phyloP scores from a whole-genome alignment of 108 stramenopile species.

The Parmales sp. region DNA sequence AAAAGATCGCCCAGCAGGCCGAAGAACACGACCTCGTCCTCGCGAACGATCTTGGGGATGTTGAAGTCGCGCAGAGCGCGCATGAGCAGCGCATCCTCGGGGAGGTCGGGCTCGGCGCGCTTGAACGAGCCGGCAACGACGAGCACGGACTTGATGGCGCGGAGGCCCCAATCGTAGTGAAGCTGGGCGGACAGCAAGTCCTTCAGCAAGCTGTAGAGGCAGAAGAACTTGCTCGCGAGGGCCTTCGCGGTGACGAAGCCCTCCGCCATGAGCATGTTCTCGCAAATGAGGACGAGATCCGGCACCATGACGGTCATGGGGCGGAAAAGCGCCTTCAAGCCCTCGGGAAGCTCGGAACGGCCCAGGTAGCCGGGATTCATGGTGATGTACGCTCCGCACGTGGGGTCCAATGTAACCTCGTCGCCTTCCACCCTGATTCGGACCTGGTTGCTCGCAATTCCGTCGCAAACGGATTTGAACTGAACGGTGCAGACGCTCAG shows the following conservation, averaged over 20 bases:
- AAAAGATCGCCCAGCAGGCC: slow-evolving; percentile 47
- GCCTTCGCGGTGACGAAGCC: slow-evolving; percentile 49
- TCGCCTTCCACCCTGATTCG: slow-evolving; percentile 54
- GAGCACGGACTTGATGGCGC: slow-evolving; percentile 61
- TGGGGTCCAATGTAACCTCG: slow-evolving; percentile 41
- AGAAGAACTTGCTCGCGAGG: slow-evolving; percentile 59
- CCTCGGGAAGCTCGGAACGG: slow-evolving; percentile 57
- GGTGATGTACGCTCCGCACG: slow-evolving; percentile 60
- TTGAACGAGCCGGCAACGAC: slow-evolving; percentile 56
- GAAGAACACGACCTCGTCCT: slow-evolving; percentile 51
- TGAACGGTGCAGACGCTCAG: slow-evolving; percentile 65
- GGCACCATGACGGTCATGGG: slow-evolving; percentile 70
- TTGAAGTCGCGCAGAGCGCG: slow-evolving; percentile 48
- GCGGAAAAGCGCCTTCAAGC: slow-evolving; percentile 61
- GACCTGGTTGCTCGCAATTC: slow-evolving; percentile 50
- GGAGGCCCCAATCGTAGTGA: slow-evolving; percentile 67
- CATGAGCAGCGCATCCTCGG: slow-evolving; percentile 36
- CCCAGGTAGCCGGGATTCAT: slow-evolving; percentile 73
- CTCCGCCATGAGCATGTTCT: slow-evolving; percentile 65
- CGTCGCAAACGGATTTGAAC: slow-evolving; percentile 74
- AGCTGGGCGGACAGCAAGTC: slow-evolving; percentile 55
- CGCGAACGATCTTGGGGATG: slow-evolving; percentile 41
- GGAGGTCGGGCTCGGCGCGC: slow-evolving; percentile 37
- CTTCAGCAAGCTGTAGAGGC: slow-evolving; percentile 45
- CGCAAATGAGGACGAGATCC: slow-evolving; percentile 60